phyloP scores from a whole-genome alignment of 345 rosid genomes.

The Eucalyptus sp. region DNA sequence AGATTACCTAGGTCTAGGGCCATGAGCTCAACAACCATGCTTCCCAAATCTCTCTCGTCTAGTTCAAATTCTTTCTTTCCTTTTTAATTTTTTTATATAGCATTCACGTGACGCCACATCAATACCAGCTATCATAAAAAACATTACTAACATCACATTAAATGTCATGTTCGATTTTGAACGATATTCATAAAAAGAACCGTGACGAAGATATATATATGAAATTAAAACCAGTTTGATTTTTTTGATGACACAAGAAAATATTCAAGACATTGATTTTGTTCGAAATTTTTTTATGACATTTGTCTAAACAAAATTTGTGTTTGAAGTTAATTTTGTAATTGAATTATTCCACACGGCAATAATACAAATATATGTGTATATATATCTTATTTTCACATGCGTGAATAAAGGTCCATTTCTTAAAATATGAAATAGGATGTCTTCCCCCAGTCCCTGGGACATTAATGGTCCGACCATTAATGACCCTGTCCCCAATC shows the following conservation, averaged over 20 bases:
- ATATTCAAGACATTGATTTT: background rate
- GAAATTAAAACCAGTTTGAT: rapidly evolving
- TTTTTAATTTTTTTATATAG: too few species aligned
- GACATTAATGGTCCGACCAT: too few species aligned
- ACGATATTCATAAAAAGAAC: rapidly evolving
- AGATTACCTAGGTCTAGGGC: rapidly evolving
- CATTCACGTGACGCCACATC: rapidly evolving
- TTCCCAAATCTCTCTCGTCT: background rate
- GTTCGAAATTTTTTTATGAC: background rate
- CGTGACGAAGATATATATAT: rapidly evolving
- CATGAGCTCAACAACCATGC: background rate
- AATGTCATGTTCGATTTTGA: background rate
- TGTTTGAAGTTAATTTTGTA: background rate
- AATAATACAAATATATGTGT: too few species aligned
- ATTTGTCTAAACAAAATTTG: background rate
- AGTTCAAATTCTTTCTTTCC: rapidly evolving
- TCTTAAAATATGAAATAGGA: background rate
- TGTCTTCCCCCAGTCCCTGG: background rate
- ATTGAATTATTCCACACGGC: background rate
- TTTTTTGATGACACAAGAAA: rapidly evolving
- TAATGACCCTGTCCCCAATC: background rate
- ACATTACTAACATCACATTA: background rate
- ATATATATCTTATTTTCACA: too few species aligned
- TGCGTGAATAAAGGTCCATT: background rate
- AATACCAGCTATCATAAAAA: background rate